A percentile compares a stretch with the other conserved stretches of the same genome.
Evolutionary conservation across 1,139 yeast species (phyloP).

Genomic region (Schizosaccharomyces versatilis): DNA sequence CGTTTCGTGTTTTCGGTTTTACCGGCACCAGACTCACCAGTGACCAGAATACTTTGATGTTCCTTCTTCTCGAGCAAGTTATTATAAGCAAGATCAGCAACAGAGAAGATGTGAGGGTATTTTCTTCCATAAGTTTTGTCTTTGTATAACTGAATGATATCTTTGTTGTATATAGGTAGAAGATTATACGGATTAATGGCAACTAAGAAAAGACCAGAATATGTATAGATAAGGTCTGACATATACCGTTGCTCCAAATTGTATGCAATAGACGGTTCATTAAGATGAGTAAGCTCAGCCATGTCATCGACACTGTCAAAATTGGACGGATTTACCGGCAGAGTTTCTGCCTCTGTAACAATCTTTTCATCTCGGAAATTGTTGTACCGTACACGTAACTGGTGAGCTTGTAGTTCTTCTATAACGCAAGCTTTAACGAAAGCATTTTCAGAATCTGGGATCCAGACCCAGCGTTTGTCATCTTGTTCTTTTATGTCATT

Average conservation of each 20-base stretch:
- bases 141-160: constrained; percentile 34
- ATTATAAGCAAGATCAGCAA: constrained; percentile 70
- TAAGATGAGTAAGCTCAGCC: constrained; percentile 85
- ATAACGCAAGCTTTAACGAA: constrained; percentile 51
- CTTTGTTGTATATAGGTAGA: constrained; percentile 50
- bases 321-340: constrained; percentile 50
- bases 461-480: constrained; percentile 56
- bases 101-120: constrained; percentile 77
- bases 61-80: constrained; percentile 46
- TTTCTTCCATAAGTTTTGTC: constrained; percentile 24
- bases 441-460: constrained; percentile 42
- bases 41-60: constrained; percentile 78
- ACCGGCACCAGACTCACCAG: constrained; percentile 98
- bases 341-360: background rate
- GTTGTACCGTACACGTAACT: constrained; percentile 32
- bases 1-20: constrained; percentile 95
- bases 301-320: constrained; percentile 82
- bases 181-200: constrained; percentile 82
- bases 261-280: constrained; percentile 82
- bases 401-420: constrained; percentile 30
- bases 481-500: constrained; percentile 17
- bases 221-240: constrained; percentile 58
- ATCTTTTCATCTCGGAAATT: constrained; percentile 21
- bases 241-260: constrained; percentile 57
- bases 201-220: constrained; percentile 73